Evolutionary conservation across 495 filamentous ascomycete genomes (phyloP), one percentile per base, ranked within the genome.

Genomic region (Terfezia boudieri): DNA sequence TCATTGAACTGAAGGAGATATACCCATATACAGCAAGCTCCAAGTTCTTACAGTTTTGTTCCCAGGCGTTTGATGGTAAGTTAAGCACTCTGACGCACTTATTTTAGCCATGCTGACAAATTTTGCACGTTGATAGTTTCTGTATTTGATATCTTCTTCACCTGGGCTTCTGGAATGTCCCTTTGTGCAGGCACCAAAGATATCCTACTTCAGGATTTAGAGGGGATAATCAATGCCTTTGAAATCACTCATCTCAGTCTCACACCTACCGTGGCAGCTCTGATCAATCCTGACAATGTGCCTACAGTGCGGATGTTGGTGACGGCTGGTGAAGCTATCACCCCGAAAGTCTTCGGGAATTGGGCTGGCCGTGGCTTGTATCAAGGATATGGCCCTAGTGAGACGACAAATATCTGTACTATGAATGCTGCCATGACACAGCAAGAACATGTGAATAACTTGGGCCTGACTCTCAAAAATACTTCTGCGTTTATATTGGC

Each of bases 121-220:
- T 7, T 32, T 20, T 4, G 7, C 26, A 32, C 26, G 26, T 7
- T 32, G 26, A 32, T 51, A 71, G 78, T 84, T 16, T 85, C 81
- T 1, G 80, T 89, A 1, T 85, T 86, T 58, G 84, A 87, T 57
- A 80, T 86, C 14, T 85, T 88, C 60, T 86, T 83, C 56, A 66
- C 84, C 9, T 87, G 81, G 83, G 72, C 72, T 22, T 71, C 71
- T 37, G 82, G 81, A n/a, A 79, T 84, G 67, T 78, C 76, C 56
- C 69, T 89, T 22, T 87, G 80, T 61, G 76, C 81, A 6, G 77
- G 73, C 9, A 72, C 73, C 5, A 82, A 82, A 51, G 77, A 83
- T 56, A 67, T 71, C 6, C 63, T 87, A 1, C 79, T 81, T 53
- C 68, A 68, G n/a, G 75, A 85, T 58, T 67, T 86, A 2, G 78